Percentiles rank a stretch among this genome's conserved stretches.
phyloP scores from a whole-genome alignment of 176 grass and related monocot genomes.

The Cocos nucifera region DNA sequence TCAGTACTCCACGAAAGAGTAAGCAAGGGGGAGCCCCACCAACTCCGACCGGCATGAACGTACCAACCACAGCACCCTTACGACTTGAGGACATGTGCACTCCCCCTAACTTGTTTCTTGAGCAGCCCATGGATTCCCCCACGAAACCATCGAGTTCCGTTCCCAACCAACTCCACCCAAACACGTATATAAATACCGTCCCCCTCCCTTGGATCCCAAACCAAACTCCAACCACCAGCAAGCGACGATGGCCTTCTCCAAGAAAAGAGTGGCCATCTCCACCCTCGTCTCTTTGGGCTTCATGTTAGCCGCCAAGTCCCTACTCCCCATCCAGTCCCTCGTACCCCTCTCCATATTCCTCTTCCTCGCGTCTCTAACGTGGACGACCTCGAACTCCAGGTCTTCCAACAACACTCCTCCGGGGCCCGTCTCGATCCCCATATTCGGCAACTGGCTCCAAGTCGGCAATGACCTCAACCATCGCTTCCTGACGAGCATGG shows the following conservation, averaged over 20 bases:
- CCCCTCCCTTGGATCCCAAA: neutral
- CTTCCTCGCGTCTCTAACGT: neutral
- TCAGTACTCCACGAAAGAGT: neutral
- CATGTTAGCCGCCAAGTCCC: neutral
- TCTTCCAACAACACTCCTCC: neutral
- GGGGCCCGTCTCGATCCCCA: slow-evolving; percentile 1
- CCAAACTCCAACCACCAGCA: neutral
- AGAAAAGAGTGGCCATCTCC: neutral
- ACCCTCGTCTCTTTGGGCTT: neutral
- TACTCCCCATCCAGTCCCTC: neutral
- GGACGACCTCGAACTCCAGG: neutral
- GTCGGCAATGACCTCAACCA: slow-evolving; percentile 23
- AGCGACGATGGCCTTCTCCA: neutral
- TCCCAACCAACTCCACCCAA: neutral
- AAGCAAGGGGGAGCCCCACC: neutral
- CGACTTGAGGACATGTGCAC: no score
- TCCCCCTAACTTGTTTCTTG: neutral
- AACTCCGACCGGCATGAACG: neutral
- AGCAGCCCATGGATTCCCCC: neutral
- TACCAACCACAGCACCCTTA: neutral
- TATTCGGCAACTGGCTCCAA: slow-evolving; percentile 15
- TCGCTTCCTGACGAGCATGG: slow-evolving; percentile 6
- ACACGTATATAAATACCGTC: neutral
- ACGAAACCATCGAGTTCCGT: neutral
- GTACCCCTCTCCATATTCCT: neutral